These are phyloP conservation scores for Epichloe brachyelytri DNA, from an alignment of 2,329 filamentous ascomycete genomes.

Conservation along the genomic window DNA sequence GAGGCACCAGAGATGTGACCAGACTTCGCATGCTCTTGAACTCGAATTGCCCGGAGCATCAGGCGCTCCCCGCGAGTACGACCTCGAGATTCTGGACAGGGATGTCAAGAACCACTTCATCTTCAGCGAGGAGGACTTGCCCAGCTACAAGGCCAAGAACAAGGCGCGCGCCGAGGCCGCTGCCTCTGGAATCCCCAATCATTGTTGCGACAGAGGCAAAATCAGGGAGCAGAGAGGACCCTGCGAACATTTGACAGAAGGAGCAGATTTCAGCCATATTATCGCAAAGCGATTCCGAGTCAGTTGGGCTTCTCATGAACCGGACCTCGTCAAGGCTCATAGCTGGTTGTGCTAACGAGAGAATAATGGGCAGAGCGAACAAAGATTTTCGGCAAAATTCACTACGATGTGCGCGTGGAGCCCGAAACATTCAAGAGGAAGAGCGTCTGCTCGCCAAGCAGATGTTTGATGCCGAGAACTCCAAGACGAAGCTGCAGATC, in stretches of 20 bases:
- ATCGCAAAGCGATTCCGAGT: constrained; percentile 64
- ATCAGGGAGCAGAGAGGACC: constrained; percentile 14
- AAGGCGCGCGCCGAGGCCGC: constrained; percentile 42
- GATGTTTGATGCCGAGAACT: constrained; percentile 37
- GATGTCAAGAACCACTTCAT: constrained; percentile 76
- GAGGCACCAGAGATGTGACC: constrained; percentile 18
- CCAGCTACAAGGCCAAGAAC: constrained; percentile 35
- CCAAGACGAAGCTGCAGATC: constrained; percentile 36
- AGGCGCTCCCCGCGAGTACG: constrained; percentile 76
- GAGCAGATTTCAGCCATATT: constrained; percentile 44
- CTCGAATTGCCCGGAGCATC: constrained; percentile 51
- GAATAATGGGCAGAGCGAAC: constrained; percentile 53
- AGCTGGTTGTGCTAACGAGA: constrained; percentile 10
- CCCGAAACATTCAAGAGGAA: constrained; percentile 59
- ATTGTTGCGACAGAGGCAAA: constrained; percentile 31
- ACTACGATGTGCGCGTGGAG: constrained; percentile 63
- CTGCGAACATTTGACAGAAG: constrained; percentile 33
- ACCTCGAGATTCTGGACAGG: constrained; percentile 52
- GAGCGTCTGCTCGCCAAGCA: constrained; percentile 47
- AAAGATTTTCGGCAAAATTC: constrained; percentile 56
- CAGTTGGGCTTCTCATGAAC: constrained; percentile 18
- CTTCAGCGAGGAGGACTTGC: constrained; percentile 87
- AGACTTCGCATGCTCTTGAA: constrained; percentile 52
- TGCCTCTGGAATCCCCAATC: constrained; percentile 44
- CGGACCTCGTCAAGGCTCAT: neutral